Percentiles rank a stretch among this genome's conserved stretches.
Evolutionary conservation across 352 stramenopile species (phyloP).

Genomic region (Thraustotheca clavata): DNA sequence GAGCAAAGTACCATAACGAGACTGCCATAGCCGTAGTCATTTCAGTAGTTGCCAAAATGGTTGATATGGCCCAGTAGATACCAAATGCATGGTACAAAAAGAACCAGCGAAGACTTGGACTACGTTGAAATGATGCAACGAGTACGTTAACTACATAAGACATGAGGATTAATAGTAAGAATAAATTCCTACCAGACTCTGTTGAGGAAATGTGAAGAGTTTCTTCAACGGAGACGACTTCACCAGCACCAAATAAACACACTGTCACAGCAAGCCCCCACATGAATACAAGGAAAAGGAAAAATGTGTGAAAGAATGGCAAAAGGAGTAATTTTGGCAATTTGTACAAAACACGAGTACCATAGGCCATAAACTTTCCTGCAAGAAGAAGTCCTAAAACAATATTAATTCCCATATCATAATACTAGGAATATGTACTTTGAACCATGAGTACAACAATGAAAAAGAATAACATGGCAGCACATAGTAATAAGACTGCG

Average conservation of each 20-base stretch:
- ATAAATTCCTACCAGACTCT: slow-evolving; percentile 21
- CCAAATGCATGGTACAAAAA: slow-evolving; percentile 70
- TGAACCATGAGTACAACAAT: slow-evolving; percentile 55
- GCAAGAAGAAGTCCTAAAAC: slow-evolving; percentile 38
- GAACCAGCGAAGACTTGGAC: slow-evolving; percentile 56
- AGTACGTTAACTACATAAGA: slow-evolving; percentile 2
- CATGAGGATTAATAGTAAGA: neutral
- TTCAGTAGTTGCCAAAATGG: slow-evolving; percentile 54
- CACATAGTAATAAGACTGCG: slow-evolving; percentile 29
- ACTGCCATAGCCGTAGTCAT: slow-evolving; percentile 69
- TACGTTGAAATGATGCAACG: slow-evolving; percentile 43
- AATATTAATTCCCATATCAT: neutral
- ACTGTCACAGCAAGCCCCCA: slow-evolving; percentile 67
- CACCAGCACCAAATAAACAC: slow-evolving; percentile 61
- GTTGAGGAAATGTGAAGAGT: slow-evolving; percentile 43
- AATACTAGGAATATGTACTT: slow-evolving; percentile 9
- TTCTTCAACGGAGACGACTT: slow-evolving; percentile 31
- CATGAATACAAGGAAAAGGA: slow-evolving; percentile 60
- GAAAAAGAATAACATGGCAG: slow-evolving; percentile 55
- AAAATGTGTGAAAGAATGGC: slow-evolving; percentile 52
- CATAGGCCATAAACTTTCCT: slow-evolving; percentile 69
- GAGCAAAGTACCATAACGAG: slow-evolving; percentile 71
- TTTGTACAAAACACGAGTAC: slow-evolving; percentile 50
- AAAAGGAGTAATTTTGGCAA: slow-evolving; percentile 57
- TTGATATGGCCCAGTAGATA: slow-evolving; percentile 71